Evolutionary conservation across 2,329 filamentous ascomycete species (phyloP).

Genomic region (Microdochium nivale): DNA sequence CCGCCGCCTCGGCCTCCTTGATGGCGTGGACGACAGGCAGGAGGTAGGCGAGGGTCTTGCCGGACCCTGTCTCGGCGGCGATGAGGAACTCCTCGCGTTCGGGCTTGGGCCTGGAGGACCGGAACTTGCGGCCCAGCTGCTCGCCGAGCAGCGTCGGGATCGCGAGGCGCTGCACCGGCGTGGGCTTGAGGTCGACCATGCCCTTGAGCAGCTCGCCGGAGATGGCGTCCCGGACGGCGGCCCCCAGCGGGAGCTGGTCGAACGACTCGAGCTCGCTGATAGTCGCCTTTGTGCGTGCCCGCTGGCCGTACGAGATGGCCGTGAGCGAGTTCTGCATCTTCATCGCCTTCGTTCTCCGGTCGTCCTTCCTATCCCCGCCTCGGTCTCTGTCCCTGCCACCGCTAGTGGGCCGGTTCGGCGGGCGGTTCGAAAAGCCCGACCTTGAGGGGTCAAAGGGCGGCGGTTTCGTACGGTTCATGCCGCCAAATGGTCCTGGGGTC

Average conservation of each 20-base stretch:
- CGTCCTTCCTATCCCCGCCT: conserved; percentile 30
- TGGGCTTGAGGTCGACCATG: conserved; percentile 69
- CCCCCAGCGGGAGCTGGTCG: conserved; percentile 69
- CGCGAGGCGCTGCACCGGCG: conserved; percentile 80
- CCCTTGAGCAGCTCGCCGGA: conserved; percentile 64
- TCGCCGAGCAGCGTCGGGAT: conserved; percentile 72
- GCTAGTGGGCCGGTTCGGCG: conserved; percentile 23
- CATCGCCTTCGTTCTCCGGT: conserved; percentile 64
- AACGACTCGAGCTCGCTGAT: conserved; percentile 66
- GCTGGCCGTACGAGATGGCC: conserved; percentile 65
- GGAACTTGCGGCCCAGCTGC: conserved; percentile 26
- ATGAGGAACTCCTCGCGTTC: conserved; percentile 59
- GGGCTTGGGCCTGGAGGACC: conserved; percentile 17
- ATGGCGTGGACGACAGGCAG: conserved; percentile 77
- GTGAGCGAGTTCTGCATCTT: conserved; percentile 86
- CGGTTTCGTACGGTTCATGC: conserved; percentile 47
- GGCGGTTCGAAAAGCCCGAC: conserved; percentile 12
- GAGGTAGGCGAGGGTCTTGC: conserved; percentile 91
- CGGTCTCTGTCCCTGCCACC: conserved; percentile 4
- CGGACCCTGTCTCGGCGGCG: conserved; percentile 92
- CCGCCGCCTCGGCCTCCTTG: conserved; percentile 63
- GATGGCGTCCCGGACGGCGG: conserved; percentile 62
- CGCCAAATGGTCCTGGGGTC: conserved; percentile 41
- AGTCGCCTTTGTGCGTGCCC: conserved; percentile 26
- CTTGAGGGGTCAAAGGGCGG: conserved; percentile 15